phyloP scores from a whole-genome alignment of 179 eudicot genomes.

The Camellia oleifera region DNA sequence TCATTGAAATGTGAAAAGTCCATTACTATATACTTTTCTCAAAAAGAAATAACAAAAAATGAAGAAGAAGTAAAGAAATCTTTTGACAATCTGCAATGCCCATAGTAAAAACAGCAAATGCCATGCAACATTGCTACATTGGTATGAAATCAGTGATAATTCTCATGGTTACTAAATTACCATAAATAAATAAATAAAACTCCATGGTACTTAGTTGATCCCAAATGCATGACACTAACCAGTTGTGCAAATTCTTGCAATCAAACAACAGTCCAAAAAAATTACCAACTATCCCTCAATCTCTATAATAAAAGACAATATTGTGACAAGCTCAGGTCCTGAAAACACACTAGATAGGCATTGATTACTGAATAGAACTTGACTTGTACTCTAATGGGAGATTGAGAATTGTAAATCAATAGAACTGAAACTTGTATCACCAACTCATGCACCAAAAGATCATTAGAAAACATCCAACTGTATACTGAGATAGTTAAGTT shows the following conservation, averaged over 20 bases:
- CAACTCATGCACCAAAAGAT: background rate
- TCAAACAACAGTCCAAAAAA: background rate
- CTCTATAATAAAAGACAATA: background rate
- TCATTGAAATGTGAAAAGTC: slow-evolving; percentile 10
- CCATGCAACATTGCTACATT: background rate
- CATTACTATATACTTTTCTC: background rate
- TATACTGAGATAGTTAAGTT: background rate
- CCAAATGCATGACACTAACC: background rate
- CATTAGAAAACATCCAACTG: background rate
- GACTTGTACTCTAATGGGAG: background rate
- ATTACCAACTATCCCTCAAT: background rate
- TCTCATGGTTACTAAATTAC: too few species aligned
- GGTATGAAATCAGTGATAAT: too few species aligned
- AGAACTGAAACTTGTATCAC: background rate
- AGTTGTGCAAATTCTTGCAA: background rate
- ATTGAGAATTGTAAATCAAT: background rate
- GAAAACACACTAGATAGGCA: background rate
- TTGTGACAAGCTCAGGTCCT: background rate
- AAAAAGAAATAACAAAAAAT: background rate
- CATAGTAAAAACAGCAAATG: background rate
- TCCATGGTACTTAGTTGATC: background rate
- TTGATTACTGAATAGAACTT: background rate
- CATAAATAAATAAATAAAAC: background rate
- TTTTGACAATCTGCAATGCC: background rate
- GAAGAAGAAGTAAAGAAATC: background rate